Evolutionary conservation across 2,329 filamentous ascomycete genomes (phyloP).

Genomic region (Gaeumannomyces tritici): DNA sequence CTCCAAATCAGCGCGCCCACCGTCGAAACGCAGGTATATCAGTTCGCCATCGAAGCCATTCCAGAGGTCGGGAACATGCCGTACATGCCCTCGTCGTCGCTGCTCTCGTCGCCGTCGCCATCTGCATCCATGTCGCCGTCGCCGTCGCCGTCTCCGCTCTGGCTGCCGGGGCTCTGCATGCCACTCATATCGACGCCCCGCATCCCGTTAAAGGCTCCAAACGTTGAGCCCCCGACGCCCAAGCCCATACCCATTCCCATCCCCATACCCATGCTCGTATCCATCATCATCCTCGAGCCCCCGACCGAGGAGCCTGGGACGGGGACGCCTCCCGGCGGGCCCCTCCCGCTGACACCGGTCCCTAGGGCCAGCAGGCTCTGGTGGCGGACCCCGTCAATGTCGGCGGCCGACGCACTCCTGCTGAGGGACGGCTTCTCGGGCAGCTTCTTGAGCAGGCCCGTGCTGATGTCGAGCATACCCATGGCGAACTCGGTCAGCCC

Average conservation of each 20-base stretch:
- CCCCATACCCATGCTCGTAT: conserved; percentile 22
- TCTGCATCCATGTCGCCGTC: neutral
- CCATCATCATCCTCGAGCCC: conserved; percentile 7
- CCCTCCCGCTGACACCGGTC: conserved; percentile 5
- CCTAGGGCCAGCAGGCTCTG: conserved; percentile 12
- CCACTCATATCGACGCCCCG: conserved; percentile 33
- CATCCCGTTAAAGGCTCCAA: conserved; percentile 50
- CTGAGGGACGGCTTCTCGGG: conserved; percentile 62
- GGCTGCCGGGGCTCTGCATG: conserved; percentile 40
- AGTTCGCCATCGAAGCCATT: conserved; percentile 17
- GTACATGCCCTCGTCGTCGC: conserved; percentile 44
- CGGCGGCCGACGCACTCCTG: conserved; percentile 38
- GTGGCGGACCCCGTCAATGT: conserved; percentile 26
- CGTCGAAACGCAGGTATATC: neutral
- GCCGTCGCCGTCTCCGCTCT: conserved; percentile 19
- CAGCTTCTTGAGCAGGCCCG: conserved; percentile 57
- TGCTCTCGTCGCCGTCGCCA: conserved; percentile 27
- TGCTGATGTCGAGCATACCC: conserved; percentile 66
- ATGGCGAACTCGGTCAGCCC: conserved; percentile 62
- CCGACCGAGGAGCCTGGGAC: conserved; percentile 4
- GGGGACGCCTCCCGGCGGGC: conserved; percentile 12
- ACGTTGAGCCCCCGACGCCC: conserved; percentile 34
- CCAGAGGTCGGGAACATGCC: conserved; percentile 22
- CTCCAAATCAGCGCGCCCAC: too few species aligned
- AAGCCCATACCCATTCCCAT: conserved; percentile 16